Base-by-base conservation (phyloP, 1,284 basidiomycete species). In the Puccinia brachypodii region DNA sequence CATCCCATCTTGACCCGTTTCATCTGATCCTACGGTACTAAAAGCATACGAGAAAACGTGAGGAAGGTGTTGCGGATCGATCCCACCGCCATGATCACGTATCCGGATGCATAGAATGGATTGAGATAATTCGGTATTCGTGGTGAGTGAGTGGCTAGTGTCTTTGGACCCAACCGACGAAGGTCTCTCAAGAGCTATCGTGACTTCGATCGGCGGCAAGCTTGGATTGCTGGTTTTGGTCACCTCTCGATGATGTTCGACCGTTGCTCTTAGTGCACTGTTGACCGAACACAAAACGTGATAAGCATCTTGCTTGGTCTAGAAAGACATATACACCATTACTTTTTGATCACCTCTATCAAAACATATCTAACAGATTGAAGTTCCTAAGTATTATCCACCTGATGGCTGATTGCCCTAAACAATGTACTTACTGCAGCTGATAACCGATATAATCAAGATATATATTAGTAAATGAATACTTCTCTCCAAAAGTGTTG, bases 261-360 rank as follows among this genome's bases (percentile, higher is more conserved):
- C 71, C 19, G 78, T 81, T 64, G 78, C 78, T 44, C 78, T 56
- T 31, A 81, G 64, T 13, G 78, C 78, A 74, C 78, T 81, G 33
- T 31, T n/a, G 4, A 79, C 11, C 22, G 60, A 53, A 0, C 22
- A 73, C 36, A 50, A 56, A 40, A 68, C 9, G 38, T 68, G 47
- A n/a, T 50, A 28, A 73, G 40, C 14, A 11, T 25, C n/a, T 36
- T 11, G 28, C 19, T 28, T 36, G 42, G 58, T 33, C 36, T 14
- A 3, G 47, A 28, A 3, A 3, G 42, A 81, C 19, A 62, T 50
- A 25, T 16, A 25, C 36, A 64, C 3, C 13, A 40, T 36, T 50
- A 74, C 78, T 81, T 81, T 74, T 81, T 81, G 42, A 81, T 47
- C 9, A 81, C 68, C 47, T 81, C 78, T 25, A 72, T 73, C 13